These are phyloP conservation scores for Neoboletus subvelutipes DNA, from an alignment of 768 basidiomycete species.

Conservation along the genomic window DNA sequence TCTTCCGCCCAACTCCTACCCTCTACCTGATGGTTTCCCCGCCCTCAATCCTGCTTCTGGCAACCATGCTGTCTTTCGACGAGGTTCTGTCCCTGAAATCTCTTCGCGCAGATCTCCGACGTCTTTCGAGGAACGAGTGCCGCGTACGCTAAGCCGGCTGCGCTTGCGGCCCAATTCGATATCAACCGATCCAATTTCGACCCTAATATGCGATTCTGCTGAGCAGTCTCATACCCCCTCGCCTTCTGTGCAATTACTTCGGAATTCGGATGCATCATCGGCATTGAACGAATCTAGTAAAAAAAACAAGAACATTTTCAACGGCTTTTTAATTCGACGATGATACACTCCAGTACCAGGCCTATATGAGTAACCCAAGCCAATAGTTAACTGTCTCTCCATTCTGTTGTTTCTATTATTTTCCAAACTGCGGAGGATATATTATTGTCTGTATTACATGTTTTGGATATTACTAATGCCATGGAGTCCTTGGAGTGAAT, in stretches of 20 bases:
- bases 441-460: constrained; percentile 29
- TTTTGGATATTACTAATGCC: constrained; percentile 12
- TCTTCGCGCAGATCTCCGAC: constrained; percentile 8
- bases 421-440: constrained; percentile 11
- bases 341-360: constrained; percentile 16
- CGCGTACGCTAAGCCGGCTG: constrained; percentile 18
- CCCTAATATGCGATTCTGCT: constrained; percentile 15
- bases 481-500: constrained; percentile 1
- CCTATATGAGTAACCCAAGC: background rate
- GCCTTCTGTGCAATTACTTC: constrained; percentile 4
- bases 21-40: background rate
- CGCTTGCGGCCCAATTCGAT: constrained; percentile 48
- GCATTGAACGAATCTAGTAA: constrained; percentile 24
- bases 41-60: constrained; percentile 5
- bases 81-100: constrained; percentile 30
- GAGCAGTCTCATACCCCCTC: constrained; percentile 11
- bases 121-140: constrained; percentile 19
- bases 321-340: constrained; percentile 39
- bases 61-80: constrained; percentile 20
- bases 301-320: constrained; percentile 42
- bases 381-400: background rate
- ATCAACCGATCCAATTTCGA: constrained; percentile 57
- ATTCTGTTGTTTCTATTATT: constrained; percentile 3
- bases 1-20: background rate
- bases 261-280: constrained; percentile 7